Conservation (phyloP, 2,329 filamentous ascomycete genomes). For the Parafenestella ontariensis region DNA sequence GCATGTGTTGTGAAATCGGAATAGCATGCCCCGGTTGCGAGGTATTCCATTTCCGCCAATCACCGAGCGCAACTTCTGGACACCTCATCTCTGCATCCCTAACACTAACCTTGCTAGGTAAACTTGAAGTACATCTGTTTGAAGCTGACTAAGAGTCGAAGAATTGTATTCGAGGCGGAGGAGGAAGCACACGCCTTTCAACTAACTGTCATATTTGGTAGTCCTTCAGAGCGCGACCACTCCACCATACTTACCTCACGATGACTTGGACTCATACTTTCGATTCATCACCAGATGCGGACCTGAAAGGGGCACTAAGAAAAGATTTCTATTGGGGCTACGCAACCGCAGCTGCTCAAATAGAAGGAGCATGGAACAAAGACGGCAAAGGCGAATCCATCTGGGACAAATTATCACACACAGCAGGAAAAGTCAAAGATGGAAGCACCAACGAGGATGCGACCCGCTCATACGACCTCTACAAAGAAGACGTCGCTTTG, state of each 20-base stretch:
- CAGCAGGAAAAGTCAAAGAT: conserved; percentile 51
- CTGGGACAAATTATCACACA: conserved; percentile 53
- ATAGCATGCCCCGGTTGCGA: neutral
- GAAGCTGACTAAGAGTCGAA: neutral
- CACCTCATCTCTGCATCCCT: too few relatives aligned
- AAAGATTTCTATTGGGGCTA: conserved; percentile 53
- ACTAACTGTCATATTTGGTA: neutral
- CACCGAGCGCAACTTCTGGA: neutral
- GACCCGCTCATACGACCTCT: conserved; percentile 46
- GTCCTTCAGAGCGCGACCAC: neutral
- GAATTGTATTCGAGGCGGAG: neutral
- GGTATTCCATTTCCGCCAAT: conserved; percentile 15
- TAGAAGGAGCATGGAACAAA: conserved; percentile 53
- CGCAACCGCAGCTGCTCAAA: conserved; percentile 54
- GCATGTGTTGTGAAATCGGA: conserved; percentile 2
- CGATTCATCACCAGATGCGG: conserved; percentile 4
- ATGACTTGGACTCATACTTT: conserved; percentile 19
- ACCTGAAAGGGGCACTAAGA: conserved; percentile 33
- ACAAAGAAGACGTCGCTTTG: conserved; percentile 53
- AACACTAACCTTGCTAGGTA: neutral
- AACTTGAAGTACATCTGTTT: neutral
- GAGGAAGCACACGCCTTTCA: neutral
- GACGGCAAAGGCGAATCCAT: conserved; percentile 54
- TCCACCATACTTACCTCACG: neutral
- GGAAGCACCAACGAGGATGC: conserved; percentile 45